A percentile compares a stretch with the other conserved stretches of the same genome.
These are phyloP conservation scores for Haematococcus lacustris DNA, from an alignment of 139 green algal species.

Conservation along the genomic window DNA sequence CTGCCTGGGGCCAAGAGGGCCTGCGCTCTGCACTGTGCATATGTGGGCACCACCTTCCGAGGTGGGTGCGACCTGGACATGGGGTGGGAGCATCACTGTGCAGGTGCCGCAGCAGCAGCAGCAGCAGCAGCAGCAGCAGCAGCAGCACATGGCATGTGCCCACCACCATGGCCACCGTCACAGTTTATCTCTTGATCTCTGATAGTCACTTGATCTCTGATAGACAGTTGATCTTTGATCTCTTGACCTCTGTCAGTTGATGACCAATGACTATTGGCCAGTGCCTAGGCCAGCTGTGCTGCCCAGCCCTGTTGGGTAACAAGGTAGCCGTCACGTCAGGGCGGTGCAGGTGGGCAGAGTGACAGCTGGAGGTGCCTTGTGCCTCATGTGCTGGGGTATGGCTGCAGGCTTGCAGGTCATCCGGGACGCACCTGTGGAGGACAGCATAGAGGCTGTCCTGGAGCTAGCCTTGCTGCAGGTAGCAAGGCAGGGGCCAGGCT, in stretches of 20 bases:
- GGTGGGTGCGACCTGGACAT: conserved; percentile 6
- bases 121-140: too few species aligned
- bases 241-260: neutral
- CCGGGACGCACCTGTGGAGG: conserved; percentile 14
- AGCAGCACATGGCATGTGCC: too few species aligned
- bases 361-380: neutral
- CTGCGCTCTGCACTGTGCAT: conserved; percentile 20
- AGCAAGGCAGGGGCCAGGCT: neutral
- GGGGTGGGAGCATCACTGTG: neutral
- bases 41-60: conserved; percentile 19
- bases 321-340: neutral
- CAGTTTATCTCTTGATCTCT: too few species aligned
- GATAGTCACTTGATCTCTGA: neutral
- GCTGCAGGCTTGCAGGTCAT: conserved; percentile 30
- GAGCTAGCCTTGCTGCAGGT: conserved; percentile 43
- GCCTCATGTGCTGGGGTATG: too few species aligned
- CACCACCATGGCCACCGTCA: neutral
- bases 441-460: conserved; percentile 49
- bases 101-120: neutral
- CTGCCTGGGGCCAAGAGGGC: conserved; percentile 11
- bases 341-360: neutral
- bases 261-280: too few species aligned
- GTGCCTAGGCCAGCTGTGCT: too few species aligned
- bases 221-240: neutral
- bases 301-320: too few species aligned